Conservation (phyloP, 306 rosid genomes). For the Prosopis cineraria region DNA sequence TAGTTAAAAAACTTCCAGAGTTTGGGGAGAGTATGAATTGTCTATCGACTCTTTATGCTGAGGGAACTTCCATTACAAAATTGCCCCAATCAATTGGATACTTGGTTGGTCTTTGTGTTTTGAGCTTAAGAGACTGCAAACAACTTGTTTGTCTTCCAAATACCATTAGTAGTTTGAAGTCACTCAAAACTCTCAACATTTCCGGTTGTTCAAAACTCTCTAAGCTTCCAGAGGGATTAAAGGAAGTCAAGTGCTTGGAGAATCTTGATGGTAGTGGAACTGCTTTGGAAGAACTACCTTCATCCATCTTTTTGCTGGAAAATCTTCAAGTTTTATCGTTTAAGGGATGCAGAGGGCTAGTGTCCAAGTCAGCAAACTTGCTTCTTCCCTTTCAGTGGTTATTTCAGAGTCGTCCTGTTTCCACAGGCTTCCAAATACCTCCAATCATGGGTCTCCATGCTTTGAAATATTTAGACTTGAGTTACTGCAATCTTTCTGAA, state of each 20-base stretch:
- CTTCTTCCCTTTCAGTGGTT: neutral
- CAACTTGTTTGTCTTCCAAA: neutral
- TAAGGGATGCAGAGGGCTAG: no score
- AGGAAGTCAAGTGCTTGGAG: neutral
- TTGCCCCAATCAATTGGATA: neutral
- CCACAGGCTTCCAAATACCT: neutral
- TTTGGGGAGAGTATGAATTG: neutral
- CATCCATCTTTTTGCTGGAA: neutral
- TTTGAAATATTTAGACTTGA: neutral
- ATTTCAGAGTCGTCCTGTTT: neutral
- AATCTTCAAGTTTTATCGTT: neutral
- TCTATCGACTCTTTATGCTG: neutral
- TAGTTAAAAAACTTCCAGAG: neutral
- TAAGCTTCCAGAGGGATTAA: neutral
- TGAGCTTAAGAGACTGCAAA: neutral
- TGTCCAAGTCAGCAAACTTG: neutral
- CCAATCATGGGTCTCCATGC: neutral
- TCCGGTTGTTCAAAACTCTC: neutral
- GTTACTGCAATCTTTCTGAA: no score
- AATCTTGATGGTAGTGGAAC: neutral
- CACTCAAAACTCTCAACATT: neutral
- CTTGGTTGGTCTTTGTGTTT: neutral
- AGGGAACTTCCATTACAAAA: neutral
- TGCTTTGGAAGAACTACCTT: slow-evolving; percentile 3
- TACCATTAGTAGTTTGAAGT: neutral